Conservation (phyloP, 176 grass and related monocot species). For the Triticum aestivum region IWGSC_CS_RefSeq_v2.1 NC_057795.1:136638981-136639480, state of each 20-base stretch:
- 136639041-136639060: conserved; percentile 66
- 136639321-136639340: background rate
- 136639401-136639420: background rate
- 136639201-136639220: background rate
- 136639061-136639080: conserved; percentile 15
- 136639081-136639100: conserved; percentile 14
- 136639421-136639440: conserved; percentile 3
- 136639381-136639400: background rate
- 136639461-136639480: background rate
- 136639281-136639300: background rate
- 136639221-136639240: background rate
- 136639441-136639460: background rate
- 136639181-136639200: conserved; percentile 4
- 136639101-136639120: background rate
- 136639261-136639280: conserved; percentile 2
- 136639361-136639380: background rate
- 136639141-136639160: conserved; percentile 12
- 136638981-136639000: conserved; percentile 79
- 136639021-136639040: conserved; percentile 87
- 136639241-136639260: conserved; percentile 9
- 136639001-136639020: conserved; percentile 82
- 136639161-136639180: background rate
- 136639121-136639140: background rate
- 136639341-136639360: background rate
- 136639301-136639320: conserved; percentile 6